These are phyloP conservation scores for Arachis stenosperma DNA, from an alignment of 306 rosid genomes.

Conservation along the genomic window DNA sequence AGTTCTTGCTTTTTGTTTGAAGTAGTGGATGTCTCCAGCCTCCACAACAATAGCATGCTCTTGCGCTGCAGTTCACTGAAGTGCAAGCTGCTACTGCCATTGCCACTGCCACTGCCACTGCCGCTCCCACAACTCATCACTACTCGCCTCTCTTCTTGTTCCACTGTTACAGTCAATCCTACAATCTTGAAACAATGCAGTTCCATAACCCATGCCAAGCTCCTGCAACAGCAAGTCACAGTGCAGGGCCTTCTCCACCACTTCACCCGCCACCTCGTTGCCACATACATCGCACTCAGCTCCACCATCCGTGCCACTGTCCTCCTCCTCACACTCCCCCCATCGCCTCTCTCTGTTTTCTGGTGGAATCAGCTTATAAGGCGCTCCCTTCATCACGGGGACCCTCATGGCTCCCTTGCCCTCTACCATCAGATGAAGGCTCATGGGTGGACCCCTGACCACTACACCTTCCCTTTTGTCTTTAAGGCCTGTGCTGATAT, in stretches of 20 bases:
- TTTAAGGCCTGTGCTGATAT: slow-evolving; percentile 74
- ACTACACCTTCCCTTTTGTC: slow-evolving; percentile 71
- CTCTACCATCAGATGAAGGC: slow-evolving; percentile 54
- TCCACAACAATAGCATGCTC: background rate
- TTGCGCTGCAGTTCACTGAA: background rate
- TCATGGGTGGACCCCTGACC: slow-evolving; percentile 76
- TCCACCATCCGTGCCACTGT: slow-evolving; percentile 47
- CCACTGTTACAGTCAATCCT: slow-evolving; percentile 8
- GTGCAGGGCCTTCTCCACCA: slow-evolving; percentile 41
- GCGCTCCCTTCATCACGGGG: slow-evolving; percentile 46
- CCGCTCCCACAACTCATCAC: background rate
- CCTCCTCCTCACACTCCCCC: slow-evolving; percentile 54
- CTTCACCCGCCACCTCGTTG: slow-evolving; percentile 45
- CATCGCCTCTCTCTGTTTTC: slow-evolving; percentile 47
- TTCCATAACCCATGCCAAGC: slow-evolving; percentile 21
- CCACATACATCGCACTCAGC: slow-evolving; percentile 51
- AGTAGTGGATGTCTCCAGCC: background rate
- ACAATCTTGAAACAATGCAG: slow-evolving; percentile 32
- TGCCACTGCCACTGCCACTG: too few species aligned
- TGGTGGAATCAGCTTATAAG: slow-evolving; percentile 87
- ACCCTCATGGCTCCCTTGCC: slow-evolving; percentile 42
- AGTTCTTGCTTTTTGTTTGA: background rate
- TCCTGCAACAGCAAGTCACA: slow-evolving; percentile 31
- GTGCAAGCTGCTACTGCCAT: background rate
- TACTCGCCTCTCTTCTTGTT: background rate